These are phyloP conservation scores for Platanthera guangdongensis DNA, from an alignment of 106 monocot species.

Conservation along the genomic window DNA sequence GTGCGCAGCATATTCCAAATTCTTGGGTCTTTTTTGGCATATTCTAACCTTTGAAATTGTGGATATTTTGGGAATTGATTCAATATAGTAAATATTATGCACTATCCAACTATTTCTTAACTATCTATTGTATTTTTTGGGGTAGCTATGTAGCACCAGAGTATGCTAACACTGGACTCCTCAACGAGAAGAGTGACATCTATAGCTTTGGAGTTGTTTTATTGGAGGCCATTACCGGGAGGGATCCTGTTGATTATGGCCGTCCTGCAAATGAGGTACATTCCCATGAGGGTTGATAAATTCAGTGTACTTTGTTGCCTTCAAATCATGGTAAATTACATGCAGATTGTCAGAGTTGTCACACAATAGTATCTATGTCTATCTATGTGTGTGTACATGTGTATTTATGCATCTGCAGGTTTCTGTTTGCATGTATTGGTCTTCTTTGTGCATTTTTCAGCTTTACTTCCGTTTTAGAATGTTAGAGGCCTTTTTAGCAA, in stretches of 20 bases:
- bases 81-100: background rate
- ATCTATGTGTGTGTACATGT: too few relatives aligned
- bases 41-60: background rate
- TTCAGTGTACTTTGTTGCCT: background rate
- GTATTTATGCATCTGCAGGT: too few relatives aligned
- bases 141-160: conserved; percentile 70
- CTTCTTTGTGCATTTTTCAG: too few relatives aligned
- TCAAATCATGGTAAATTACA: too few relatives aligned
- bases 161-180: conserved; percentile 67
- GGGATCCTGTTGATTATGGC: conserved; percentile 71
- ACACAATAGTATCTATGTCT: too few relatives aligned
- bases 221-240: conserved; percentile 60
- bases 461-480: too few relatives aligned
- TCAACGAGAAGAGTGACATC: conserved; percentile 63
- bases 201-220: conserved; percentile 74
- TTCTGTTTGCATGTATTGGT: too few relatives aligned
- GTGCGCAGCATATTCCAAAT: conserved; percentile 16
- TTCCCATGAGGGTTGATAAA: background rate
- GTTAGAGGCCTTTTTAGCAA: too few relatives aligned
- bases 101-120: background rate
- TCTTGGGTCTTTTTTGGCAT: background rate
- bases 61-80: background rate
- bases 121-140: background rate
- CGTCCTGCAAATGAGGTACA: conserved; percentile 60
- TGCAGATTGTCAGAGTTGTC: too few relatives aligned